Percentiles rank a stretch among this genome's conserved stretches.
phyloP scores from a whole-genome alignment of 176 grass and related monocot genomes.

The Ensete glaucum region DNA sequence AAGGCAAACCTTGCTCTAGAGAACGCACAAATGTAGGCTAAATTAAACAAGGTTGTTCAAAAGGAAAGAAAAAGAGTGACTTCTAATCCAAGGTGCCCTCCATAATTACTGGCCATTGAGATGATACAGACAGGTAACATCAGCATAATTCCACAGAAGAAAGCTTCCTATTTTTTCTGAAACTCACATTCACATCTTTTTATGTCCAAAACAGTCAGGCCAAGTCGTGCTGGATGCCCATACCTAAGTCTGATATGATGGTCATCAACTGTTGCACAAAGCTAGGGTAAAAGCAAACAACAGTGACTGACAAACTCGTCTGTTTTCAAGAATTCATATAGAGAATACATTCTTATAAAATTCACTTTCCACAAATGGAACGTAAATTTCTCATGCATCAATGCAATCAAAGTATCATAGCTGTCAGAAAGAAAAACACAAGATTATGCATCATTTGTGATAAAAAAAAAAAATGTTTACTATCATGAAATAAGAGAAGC shows the following conservation, averaged over 20 bases:
- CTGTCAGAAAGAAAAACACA: neutral
- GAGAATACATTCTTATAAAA: neutral
- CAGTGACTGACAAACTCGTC: neutral
- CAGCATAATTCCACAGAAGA: no score
- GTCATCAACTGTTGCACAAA: neutral
- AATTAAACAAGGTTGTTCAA: no score
- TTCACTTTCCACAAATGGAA: no score
- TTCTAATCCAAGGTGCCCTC: neutral
- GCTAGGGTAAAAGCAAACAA: neutral
- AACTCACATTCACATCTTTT: neutral
- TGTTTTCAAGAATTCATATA: neutral
- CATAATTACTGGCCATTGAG: neutral
- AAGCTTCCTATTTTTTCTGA: neutral
- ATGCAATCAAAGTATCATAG: no score
- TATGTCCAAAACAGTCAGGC: neutral
- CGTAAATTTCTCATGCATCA: no score
- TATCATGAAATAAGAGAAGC: neutral
- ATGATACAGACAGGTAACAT: neutral
- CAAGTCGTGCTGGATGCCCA: neutral
- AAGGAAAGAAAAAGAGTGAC: neutral
- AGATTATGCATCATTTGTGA: neutral
- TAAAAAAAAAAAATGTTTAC: neutral
- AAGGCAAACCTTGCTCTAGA: no score
- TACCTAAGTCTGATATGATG: neutral
- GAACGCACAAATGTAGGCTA: no score